These are phyloP conservation scores for Acacia melanoxylon DNA, from an alignment of 306 rosid genomes.

Conservation along the genomic window DNA sequence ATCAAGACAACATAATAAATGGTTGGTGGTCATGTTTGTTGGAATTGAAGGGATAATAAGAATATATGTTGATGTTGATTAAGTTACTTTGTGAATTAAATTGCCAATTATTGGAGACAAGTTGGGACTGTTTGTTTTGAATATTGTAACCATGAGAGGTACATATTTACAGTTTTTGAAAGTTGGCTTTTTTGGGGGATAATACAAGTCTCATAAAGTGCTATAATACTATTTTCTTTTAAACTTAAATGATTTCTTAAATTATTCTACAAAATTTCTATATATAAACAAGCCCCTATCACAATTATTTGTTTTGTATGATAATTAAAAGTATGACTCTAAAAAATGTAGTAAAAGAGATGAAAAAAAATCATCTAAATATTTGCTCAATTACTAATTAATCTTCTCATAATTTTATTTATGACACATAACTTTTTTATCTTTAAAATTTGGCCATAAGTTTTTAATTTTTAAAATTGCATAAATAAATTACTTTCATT, in stretches of 20 bases:
- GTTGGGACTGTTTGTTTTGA: conserved; percentile 1
- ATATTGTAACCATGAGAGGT: background rate
- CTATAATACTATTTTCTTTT: background rate
- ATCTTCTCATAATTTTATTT: background rate
- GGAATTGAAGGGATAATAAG: background rate
- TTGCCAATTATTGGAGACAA: conserved; percentile 18
- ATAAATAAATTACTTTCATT: background rate
- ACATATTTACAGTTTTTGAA: background rate
- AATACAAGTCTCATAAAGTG: background rate
- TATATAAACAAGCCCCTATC: background rate
- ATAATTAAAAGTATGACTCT: background rate
- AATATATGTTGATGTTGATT: conserved; percentile 1
- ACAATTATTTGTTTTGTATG: background rate
- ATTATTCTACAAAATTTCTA: background rate
- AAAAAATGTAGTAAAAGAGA: background rate
- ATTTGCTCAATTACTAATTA: background rate
- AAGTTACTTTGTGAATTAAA: conserved; percentile 8
- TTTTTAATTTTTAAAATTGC: background rate
- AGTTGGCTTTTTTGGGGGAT: background rate
- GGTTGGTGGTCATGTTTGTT: background rate
- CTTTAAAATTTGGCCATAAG: background rate
- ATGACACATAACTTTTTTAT: background rate
- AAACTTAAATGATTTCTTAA: background rate
- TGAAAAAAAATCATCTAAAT: background rate
- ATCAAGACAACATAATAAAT: background rate